These are phyloP conservation scores for Elongisporangium undulatum DNA, from an alignment of 352 stramenopile genomes.

Conservation along the genomic window DNA sequence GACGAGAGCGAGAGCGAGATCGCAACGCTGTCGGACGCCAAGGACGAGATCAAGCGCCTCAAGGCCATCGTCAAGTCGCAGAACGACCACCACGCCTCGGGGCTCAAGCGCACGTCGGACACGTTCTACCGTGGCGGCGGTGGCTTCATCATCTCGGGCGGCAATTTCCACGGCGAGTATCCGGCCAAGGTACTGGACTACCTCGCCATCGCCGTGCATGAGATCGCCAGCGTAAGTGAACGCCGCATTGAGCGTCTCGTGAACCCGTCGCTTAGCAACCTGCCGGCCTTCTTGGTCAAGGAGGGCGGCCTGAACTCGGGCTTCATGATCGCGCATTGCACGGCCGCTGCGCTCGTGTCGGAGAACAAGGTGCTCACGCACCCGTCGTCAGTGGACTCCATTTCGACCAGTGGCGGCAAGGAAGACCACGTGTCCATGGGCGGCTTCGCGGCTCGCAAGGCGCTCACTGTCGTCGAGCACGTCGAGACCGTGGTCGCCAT, in stretches of 20 bases:
- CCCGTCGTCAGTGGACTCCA: constrained; percentile 84
- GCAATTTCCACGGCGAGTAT: constrained; percentile 91
- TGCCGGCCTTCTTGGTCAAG: constrained; percentile 83
- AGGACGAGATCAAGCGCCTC: constrained; percentile 74
- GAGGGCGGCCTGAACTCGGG: constrained; percentile 86
- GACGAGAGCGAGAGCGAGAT: constrained; percentile 29
- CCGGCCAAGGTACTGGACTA: constrained; percentile 88
- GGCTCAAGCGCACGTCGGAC: constrained; percentile 78
- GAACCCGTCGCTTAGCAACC: constrained; percentile 82
- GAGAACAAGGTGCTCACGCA: constrained; percentile 90
- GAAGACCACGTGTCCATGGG: constrained; percentile 91
- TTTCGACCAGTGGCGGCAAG: constrained; percentile 85
- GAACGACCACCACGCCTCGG: constrained; percentile 40
- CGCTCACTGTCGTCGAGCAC: constrained; percentile 80
- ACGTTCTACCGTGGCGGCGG: constrained; percentile 76
- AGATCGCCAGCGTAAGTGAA: constrained; percentile 84
- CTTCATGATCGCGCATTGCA: constrained; percentile 92
- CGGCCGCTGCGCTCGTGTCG: constrained; percentile 76
- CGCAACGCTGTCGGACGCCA: constrained; percentile 59
- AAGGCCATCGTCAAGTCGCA: constrained; percentile 49
- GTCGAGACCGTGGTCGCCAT: constrained; percentile 87
- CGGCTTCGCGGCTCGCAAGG: constrained; percentile 79
- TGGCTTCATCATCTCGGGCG: constrained; percentile 85
- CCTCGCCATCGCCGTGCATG: constrained; percentile 84
- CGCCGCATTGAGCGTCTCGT: constrained; percentile 84